Evolutionary conservation across 1,284 basidiomycete species (phyloP).

Genomic region (Coniferiporia weirii): DNA sequence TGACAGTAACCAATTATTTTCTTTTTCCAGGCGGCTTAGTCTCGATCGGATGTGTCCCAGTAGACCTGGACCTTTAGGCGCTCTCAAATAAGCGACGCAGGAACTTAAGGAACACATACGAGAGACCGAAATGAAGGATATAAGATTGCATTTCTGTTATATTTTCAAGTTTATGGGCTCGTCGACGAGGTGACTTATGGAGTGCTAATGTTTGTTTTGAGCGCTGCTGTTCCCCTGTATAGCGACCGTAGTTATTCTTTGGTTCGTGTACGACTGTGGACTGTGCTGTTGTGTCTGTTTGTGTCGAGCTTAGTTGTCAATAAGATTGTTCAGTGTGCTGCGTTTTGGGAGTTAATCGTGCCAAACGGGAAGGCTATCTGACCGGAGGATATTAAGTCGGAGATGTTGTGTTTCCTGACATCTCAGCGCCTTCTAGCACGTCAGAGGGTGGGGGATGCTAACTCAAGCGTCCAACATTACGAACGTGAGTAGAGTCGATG

Average conservation of each 20-base stretch:
- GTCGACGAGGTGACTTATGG: not conserved
- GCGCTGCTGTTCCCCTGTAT: not conserved
- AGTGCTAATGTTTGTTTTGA: not conserved
- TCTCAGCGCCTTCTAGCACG: too few relatives aligned
- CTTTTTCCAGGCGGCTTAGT: constrained; percentile 10
- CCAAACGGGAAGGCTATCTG: not conserved
- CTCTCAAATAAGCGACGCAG: not conserved
- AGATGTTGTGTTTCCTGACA: too few relatives aligned
- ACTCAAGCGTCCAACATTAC: too few relatives aligned
- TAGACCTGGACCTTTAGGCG: constrained; percentile 8
- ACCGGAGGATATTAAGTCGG: too few relatives aligned
- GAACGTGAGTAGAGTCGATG: too few relatives aligned
- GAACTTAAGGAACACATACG: not conserved
- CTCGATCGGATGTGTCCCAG: constrained; percentile 14
- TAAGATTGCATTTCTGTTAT: not conserved
- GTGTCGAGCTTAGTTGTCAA: not conserved
- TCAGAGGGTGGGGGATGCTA: too few relatives aligned
- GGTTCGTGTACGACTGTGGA: not conserved
- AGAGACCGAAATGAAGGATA: not conserved
- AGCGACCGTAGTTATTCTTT: not conserved
- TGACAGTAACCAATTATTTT: not conserved
- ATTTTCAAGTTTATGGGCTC: not conserved
- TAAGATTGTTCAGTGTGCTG: not conserved
- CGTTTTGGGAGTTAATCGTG: not conserved
- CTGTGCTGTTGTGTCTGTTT: not conserved